Percentiles rank a stretch among this genome's conserved stretches.
These are phyloP conservation scores for Microbotryomycetes sp. DNA, from an alignment of 1,284 basidiomycete genomes.

Conservation along the genomic window DNA sequence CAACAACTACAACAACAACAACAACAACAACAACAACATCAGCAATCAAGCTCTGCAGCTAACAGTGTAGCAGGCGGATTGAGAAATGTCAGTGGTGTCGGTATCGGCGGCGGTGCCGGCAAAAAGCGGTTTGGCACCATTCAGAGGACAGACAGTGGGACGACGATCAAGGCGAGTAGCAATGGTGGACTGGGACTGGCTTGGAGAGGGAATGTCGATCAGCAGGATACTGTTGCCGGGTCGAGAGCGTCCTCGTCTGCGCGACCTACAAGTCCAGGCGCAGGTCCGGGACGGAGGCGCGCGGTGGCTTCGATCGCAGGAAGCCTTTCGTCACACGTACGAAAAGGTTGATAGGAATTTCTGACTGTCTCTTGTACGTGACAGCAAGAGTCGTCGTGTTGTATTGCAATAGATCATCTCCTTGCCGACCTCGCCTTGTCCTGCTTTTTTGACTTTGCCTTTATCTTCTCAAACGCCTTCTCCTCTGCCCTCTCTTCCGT, in stretches of 20 bases:
- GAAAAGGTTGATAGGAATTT: no score
- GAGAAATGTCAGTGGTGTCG: neutral
- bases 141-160: neutral
- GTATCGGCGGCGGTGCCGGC: no score
- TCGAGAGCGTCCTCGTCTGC: neutral
- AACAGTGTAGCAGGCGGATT: neutral
- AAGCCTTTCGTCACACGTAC: neutral
- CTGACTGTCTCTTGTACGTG: neutral
- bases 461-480: constrained; percentile 65
- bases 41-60: no score
- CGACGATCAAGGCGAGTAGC: neutral
- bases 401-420: no score
- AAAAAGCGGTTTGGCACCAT: neutral
- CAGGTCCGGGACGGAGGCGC: no score
- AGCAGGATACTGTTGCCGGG: neutral
- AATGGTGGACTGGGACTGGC: neutral
- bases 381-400: no score
- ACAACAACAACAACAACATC: neutral
- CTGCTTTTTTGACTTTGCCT: constrained; percentile 54
- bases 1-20: neutral
- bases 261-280: neutral
- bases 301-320: no score
- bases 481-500: constrained; percentile 90
- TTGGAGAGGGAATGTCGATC: neutral
- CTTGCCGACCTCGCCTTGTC: constrained; percentile 65